Conservation (phyloP, 345 rosid genomes). For the Euphorbia pulcherrima region DNA sequence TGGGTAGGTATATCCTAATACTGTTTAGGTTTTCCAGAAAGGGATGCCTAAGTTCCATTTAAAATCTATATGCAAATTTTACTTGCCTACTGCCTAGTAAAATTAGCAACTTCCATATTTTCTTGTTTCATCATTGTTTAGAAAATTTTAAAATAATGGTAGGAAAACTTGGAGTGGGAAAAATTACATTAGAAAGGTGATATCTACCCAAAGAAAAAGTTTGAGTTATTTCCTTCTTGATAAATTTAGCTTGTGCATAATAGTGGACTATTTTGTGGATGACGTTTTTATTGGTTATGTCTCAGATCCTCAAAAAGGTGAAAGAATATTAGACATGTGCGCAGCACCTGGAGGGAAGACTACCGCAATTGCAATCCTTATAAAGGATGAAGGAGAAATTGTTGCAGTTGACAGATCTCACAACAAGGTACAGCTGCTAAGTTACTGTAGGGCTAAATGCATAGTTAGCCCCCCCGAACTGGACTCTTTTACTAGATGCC, state of each 20-base stretch:
- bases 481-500: too few species aligned
- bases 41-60: not conserved
- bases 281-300: conserved; percentile 11
- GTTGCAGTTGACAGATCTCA: conserved; percentile 93
- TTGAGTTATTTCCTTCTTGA: not conserved
- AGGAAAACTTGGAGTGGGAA: not conserved
- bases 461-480: too few species aligned
- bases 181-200: not conserved
- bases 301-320: conserved; percentile 92
- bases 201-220: not conserved
- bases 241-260: not conserved
- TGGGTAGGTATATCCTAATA: not conserved
- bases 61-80: not conserved
- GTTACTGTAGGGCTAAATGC: too few species aligned
- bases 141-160: not conserved
- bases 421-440: conserved; percentile 59
- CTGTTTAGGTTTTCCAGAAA: not conserved
- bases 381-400: conserved; percentile 91
- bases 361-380: conserved; percentile 82
- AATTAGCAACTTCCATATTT: not conserved
- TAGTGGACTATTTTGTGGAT: not conserved
- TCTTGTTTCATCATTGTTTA: not conserved
- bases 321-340: conserved; percentile 91
- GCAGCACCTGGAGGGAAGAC: conserved; percentile 99
- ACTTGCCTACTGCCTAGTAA: not conserved